These are phyloP conservation scores for Plasmodium reichenowi DNA, from an alignment of 169 alveolate genomes.

Conservation along the genomic window DNA sequence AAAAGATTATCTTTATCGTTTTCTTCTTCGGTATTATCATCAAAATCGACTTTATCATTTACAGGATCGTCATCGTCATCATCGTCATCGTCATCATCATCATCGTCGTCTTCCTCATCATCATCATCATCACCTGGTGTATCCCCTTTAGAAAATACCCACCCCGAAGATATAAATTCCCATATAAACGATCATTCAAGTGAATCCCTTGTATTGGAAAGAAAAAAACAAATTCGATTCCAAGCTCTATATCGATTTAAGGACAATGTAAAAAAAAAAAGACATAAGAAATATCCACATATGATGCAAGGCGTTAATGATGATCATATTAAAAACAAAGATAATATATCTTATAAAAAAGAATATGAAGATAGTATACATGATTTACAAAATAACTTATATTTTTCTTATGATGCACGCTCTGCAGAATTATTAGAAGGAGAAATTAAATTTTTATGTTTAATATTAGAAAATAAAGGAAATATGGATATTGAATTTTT, in stretches of 20 bases:
- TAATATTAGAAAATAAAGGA: constrained; percentile 39
- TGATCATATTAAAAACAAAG: too few species aligned
- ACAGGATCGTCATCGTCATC: constrained; percentile 3
- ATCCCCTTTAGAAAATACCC: background rate
- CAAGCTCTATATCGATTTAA: too few species aligned
- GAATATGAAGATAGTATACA: background rate
- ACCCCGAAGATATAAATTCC: too few species aligned
- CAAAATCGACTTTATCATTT: constrained; percentile 1
- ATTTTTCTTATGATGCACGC: constrained; percentile 62
- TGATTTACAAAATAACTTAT: constrained; percentile 14
- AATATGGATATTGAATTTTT: constrained; percentile 40
- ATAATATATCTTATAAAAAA: too few species aligned
- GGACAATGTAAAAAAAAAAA: background rate
- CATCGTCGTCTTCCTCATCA: too few species aligned
- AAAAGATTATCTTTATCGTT: background rate
- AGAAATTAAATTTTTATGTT: constrained; percentile 66
- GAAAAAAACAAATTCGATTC: too few species aligned
- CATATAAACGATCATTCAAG: too few species aligned
- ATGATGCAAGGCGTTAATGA: background rate
- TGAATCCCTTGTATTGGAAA: too few species aligned
- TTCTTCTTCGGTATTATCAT: background rate
- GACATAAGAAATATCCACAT: background rate
- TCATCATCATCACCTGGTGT: background rate
- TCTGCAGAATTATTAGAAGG: constrained; percentile 71
- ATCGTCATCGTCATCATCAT: background rate